Evolutionary conservation across 192 early-diverging fungal species (phyloP).

Genomic region (Backusella australiensis): DNA sequence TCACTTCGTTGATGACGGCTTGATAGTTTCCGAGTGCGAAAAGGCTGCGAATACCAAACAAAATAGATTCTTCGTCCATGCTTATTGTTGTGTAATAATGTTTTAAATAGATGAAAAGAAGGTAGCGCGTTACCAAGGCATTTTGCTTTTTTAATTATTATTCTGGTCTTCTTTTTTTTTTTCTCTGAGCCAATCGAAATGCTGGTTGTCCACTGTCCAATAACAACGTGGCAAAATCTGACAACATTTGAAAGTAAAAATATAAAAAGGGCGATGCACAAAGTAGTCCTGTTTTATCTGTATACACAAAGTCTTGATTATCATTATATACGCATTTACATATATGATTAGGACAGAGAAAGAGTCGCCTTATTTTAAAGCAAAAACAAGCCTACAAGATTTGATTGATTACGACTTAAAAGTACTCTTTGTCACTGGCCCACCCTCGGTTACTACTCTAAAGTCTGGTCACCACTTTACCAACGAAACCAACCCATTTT

Average conservation of each 20-base stretch:
- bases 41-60: constrained; percentile 71
- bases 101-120: not conserved
- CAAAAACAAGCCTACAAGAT: not conserved
- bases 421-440: not conserved
- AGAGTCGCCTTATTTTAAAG: not conserved
- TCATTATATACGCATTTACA: not conserved
- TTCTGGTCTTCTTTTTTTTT: not conserved
- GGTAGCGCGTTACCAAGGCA: not conserved
- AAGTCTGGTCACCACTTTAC: not conserved
- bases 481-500: not conserved
- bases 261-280: not conserved
- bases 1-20: constrained; percentile 66
- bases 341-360: not conserved
- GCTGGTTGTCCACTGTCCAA: not conserved
- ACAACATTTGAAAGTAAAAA: not conserved
- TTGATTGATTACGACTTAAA: not conserved
- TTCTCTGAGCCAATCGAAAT: not conserved
- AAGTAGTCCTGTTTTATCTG: too few species aligned
- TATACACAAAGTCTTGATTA: too few species aligned
- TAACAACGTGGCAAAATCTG: not conserved
- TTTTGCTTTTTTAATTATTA: not conserved
- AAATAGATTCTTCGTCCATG: constrained; percentile 53
- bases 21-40: constrained; percentile 73
- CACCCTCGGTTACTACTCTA: not conserved
- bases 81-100: not conserved